These are phyloP conservation scores for Xylaria polymorpha DNA, from an alignment of 2,329 filamentous ascomycete genomes.

Conservation along the genomic window DNA sequence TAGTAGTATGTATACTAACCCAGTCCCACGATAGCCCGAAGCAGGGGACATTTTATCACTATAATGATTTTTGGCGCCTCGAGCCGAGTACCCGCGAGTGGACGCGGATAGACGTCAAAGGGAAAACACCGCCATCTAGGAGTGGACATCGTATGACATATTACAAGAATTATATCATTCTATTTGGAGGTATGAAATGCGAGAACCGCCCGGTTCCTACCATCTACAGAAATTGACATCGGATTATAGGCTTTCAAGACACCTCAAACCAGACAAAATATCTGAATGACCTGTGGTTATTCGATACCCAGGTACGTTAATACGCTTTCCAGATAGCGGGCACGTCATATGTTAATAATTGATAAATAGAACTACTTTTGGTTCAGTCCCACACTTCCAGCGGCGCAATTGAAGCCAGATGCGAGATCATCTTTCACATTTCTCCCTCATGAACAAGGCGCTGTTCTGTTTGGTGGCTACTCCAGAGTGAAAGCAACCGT, in stretches of 20 bases:
- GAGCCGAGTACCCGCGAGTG: constrained; percentile 88
- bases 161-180: constrained; percentile 95
- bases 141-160: constrained; percentile 97
- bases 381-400: constrained; percentile 79
- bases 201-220: background rate
- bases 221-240: constrained; percentile 31
- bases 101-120: constrained; percentile 85
- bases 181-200: constrained; percentile 75
- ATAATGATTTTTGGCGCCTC: constrained; percentile 97
- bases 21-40: constrained; percentile 34
- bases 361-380: constrained; percentile 76
- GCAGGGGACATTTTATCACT: constrained; percentile 94
- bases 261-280: constrained; percentile 96
- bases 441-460: constrained; percentile 88
- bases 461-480: constrained; percentile 92
- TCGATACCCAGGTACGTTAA: constrained; percentile 72
- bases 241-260: constrained; percentile 79
- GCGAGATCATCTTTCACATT: constrained; percentile 91
- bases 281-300: constrained; percentile 92
- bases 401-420: constrained; percentile 88
- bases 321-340: background rate
- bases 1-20: constrained; percentile 28
- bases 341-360: constrained; percentile 33
- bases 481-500: constrained; percentile 84
- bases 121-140: constrained; percentile 82